phyloP scores from a whole-genome alignment of 2,329 filamentous ascomycete species.

The Aschersonia sp. region DNA sequence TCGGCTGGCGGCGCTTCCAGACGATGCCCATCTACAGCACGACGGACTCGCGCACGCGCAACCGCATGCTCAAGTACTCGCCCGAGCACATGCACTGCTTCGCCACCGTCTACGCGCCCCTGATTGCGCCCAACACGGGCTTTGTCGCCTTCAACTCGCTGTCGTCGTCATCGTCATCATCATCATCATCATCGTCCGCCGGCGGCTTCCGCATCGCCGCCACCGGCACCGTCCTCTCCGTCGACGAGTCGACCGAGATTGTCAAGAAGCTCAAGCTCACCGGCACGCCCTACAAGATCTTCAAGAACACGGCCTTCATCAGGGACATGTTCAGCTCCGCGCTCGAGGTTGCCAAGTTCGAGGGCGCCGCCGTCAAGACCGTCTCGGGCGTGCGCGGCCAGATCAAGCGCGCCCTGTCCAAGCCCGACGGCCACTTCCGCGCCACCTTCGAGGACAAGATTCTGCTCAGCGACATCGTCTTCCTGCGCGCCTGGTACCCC shows the following conservation, averaged over 20 bases:
- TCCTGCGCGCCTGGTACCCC: constrained; percentile 92
- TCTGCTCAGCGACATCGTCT: constrained; percentile 89
- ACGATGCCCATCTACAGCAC: constrained; percentile 87
- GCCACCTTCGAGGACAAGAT: constrained; percentile 99
- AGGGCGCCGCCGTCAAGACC: constrained; percentile 88
- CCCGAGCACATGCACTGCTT: constrained; percentile 99
- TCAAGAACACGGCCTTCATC: constrained; percentile 98
- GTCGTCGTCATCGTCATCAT: constrained; percentile 31
- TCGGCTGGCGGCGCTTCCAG: constrained; percentile 94
- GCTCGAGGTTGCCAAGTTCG: constrained; percentile 95
- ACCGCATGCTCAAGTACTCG: constrained; percentile 97
- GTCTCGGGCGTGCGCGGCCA: constrained; percentile 92
- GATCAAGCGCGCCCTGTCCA: constrained; percentile 87
- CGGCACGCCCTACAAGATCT: constrained; percentile 89
- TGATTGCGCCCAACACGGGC: constrained; percentile 89
- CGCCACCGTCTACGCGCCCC: constrained; percentile 84
- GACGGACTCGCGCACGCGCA: constrained; percentile 81
- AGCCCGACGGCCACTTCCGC: constrained; percentile 89
- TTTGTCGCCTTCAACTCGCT: constrained; percentile 91
- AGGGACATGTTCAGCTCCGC: constrained; percentile 94
- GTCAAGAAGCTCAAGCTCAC: constrained; percentile 99
- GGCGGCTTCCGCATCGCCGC: constrained; percentile 86
- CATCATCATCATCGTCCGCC: too few species aligned
- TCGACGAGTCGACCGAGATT: constrained; percentile 92
- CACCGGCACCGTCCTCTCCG: constrained; percentile 82